Conservation (phyloP, 1,139 yeast genomes). For the Yamadazyma jaroonii region DNA sequence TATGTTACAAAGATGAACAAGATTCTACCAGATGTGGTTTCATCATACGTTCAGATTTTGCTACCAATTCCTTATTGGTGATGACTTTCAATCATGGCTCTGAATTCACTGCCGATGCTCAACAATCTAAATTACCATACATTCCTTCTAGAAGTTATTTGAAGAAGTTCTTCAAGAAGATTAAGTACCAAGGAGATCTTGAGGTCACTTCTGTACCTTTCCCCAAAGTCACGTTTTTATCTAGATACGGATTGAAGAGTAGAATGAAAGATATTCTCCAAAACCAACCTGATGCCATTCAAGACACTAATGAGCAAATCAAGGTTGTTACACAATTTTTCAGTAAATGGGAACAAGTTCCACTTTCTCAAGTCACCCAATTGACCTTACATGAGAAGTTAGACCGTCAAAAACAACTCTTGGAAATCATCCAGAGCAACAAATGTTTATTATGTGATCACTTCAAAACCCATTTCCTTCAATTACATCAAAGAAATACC, state of each 20-base stretch:
- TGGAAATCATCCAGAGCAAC: slow-evolving; percentile 31
- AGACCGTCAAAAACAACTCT: slow-evolving; percentile 41
- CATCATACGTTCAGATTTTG: slow-evolving; percentile 39
- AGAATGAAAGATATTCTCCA: slow-evolving; percentile 43
- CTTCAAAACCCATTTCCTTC: slow-evolving; percentile 48
- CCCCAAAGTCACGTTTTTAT: slow-evolving; percentile 48
- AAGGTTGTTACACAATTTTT: slow-evolving; percentile 38
- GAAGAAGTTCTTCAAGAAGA: slow-evolving; percentile 23
- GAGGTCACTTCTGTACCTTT: slow-evolving; percentile 46
- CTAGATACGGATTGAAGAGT: slow-evolving; percentile 42
- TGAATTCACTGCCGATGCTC: slow-evolving; percentile 27
- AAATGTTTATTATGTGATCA: slow-evolving; percentile 32
- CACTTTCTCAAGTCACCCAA: slow-evolving; percentile 44
- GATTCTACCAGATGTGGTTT: slow-evolving; percentile 52
- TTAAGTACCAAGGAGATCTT: slow-evolving; percentile 31
- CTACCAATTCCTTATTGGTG: slow-evolving; percentile 28
- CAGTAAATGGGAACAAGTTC: slow-evolving; percentile 43
- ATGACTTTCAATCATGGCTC: slow-evolving; percentile 47
- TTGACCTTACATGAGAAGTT: slow-evolving; percentile 52
- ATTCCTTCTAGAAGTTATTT: slow-evolving; percentile 37
- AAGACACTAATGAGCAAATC: slow-evolving; percentile 42
- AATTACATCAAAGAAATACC: slow-evolving; percentile 44
- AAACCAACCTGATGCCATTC: slow-evolving; percentile 40
- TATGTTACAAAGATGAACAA: slow-evolving; percentile 53
- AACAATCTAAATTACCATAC: slow-evolving; percentile 47